Evolutionary conservation across 805 yeast genomes (phyloP), one percentile per base, ranked within the genome.

Genomic region (Nakazawaea ishiwadae): DNA sequence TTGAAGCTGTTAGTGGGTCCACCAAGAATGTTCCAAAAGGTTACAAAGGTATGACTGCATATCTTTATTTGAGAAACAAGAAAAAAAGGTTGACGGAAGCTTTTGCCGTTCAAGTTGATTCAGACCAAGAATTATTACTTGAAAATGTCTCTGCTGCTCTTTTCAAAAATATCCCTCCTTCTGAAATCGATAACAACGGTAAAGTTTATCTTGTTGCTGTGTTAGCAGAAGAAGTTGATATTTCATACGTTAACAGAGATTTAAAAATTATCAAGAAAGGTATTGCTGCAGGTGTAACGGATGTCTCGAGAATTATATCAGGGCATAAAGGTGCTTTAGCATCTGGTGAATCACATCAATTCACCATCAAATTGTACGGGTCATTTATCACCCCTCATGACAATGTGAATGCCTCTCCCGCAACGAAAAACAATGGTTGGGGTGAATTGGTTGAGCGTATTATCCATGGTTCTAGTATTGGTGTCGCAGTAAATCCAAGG

Each of bases 221-320:
- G 4, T 63, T 88, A 43, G 81, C 84, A 5, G 96, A 88, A 58
- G 79, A 76, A 35, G 71, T 85, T 37, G 71, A 75, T 30, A 60
- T 81, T 35, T 64, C 65, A 11, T 45, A 54, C 9, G 16, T 50
- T 2, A 42, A 39, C 5, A 44, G 45, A 27, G 33, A 41, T 1
- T 42, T 76, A 16, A 58, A 60, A 29, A 56, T 65, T 34, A 72
- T 83, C 36, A 79, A 85, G 54, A 80, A 81, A 54, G 96, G 96
- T 44, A 76, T 88, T 12, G 93, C 91, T 29, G 90, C 89, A 3
- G 96, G 96, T 58, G 93, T 84, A 12, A 75, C 87, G 29, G 95
- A 88, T 61, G 81, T 88, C 37, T 78, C 93, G 4, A 73, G 95
- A 50, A 75, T 86, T 18, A 84, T 88, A 54, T 75, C 87, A 6